Evolutionary conservation across 495 filamentous ascomycete species (phyloP), one percentile per base, ranked within the genome.

Genomic region (Pseudevernia furfuracea): DNA sequence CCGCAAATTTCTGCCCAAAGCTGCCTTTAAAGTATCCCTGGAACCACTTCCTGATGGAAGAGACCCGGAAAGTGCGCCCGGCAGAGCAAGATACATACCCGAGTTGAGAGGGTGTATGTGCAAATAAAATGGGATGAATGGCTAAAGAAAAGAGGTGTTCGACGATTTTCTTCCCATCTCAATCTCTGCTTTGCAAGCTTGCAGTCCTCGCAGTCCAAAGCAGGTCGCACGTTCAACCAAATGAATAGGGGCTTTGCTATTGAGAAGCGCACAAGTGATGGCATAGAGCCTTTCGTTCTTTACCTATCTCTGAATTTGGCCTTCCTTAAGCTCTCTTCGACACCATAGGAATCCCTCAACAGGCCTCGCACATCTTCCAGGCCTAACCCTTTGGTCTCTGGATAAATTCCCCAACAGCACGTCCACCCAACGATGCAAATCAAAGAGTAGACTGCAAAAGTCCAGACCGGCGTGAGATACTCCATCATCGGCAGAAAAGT

Each of bases 401-500:
- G 91, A 74, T 96, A 96, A 44, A 91, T 87, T 41, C 69, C 71
- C 81, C 85, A 89, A 21, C 91, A 80, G 39, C 76, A 78, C 41
- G 81, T 63, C 82, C 88, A 93, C 0, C 90, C 89, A 34, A 74
- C 71, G 5, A 77, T 74, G 73, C 90, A 94, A 30, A 96, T 78
- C 0, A 75, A 63, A 0, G 89, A 84, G 74, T 96, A 96, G 1
- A 87, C 72, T 17, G 83, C 81, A 73, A 96, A 96, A 0, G 90
- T 90, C 78, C 86, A 87, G n/a, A 79, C 78, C 11, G 90, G 89
- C 5, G 85, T 86, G 59, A 96, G 71, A 61, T 76, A 77, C 67
- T 92, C 84, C 87, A 97, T 91, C 81, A 96, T 82, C 0, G 89
- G 88, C 66, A 97, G 73, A 67, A 97, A 97, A 0, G 89, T 92